Conservation (phyloP, 2,329 filamentous ascomycete species). For the Pseudofabraea citricarpa region DNA sequence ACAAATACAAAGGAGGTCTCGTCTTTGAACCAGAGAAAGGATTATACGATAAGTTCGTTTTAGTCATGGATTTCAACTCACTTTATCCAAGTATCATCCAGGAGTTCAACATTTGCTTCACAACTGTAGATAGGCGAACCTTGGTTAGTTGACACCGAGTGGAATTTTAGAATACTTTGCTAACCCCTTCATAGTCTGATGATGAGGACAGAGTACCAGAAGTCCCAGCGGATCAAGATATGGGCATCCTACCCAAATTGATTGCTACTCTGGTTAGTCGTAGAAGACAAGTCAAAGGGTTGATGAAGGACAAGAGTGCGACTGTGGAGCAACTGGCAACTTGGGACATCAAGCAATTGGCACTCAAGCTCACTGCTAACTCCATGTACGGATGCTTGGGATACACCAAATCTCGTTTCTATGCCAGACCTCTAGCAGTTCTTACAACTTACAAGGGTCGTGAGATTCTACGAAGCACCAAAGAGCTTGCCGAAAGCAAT, state of each 20-base stretch:
- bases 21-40: slow-evolving; percentile 98
- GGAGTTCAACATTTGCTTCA: slow-evolving; percentile 99
- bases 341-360: slow-evolving; percentile 98
- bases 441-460: slow-evolving; percentile 96
- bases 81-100: slow-evolving; percentile 99
- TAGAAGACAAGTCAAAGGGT: slow-evolving; percentile 84
- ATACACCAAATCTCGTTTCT: slow-evolving; percentile 95
- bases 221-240: slow-evolving; percentile 70
- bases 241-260: slow-evolving; percentile 82
- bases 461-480: slow-evolving; percentile 94
- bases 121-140: slow-evolving; percentile 78
- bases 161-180: neutral
- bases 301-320: slow-evolving; percentile 93
- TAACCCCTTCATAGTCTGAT: slow-evolving; percentile 46
- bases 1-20: slow-evolving; percentile 97
- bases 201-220: slow-evolving; percentile 88
- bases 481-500: slow-evolving; percentile 88
- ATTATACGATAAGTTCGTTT: slow-evolving; percentile 94
- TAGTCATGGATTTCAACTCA: slow-evolving; percentile 99
- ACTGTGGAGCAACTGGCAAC: slow-evolving; percentile 83
- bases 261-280: slow-evolving; percentile 89
- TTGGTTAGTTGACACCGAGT: slow-evolving; percentile 49
- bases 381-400: slow-evolving; percentile 99
- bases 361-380: slow-evolving; percentile 94
- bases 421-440: slow-evolving; percentile 89